Base-by-base conservation (phyloP, 352 stramenopile genomes). In the Pythium scleroteichum region DNA sequence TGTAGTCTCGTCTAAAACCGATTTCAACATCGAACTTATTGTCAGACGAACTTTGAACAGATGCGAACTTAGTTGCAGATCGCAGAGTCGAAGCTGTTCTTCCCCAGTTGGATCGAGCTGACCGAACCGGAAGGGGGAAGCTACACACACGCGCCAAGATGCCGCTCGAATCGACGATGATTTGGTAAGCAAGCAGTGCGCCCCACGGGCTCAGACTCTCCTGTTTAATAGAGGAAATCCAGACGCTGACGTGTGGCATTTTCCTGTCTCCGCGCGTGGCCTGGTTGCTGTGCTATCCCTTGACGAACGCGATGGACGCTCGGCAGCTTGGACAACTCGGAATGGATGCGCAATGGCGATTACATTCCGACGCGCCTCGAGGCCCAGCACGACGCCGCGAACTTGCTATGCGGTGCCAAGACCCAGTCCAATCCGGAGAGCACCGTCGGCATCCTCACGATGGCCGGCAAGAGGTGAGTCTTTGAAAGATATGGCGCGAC, bases 281-380 rank as follows among this genome's bases (percentile, higher is more conserved):
- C 5, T 49, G 4, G 2, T 23, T 44, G 42, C 39, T n/a, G 23
- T 19, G 29, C 19, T 50, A 44, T 56, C 40, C 26, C 23, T 19
- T 50, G 13, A 22, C 44, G 45, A 67, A 67, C 42, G 24, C 47
- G 24, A 26, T 46, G 35, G 46, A 62, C 35, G 27, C 12, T 55
- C 17, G 19, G 7, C 53, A 94, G 85, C 59, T 64, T 99, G 68
- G 97, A 99, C 77, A 99, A 97, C 72, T 98, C 94, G 62, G 95
- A 99, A 75, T 98, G 89, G 84, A 99, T 99, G 96, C 91, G 98
- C 42, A 99, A 99, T 78, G 97, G 97, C 41, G 98, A 99, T 78
- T 99, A 99, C 85, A 92, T 98, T 65, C 97, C 97, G 46, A 98
- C 96, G 51, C 94, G 98, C 53, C 80, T 99, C 51, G 96, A 99